phyloP scores from a whole-genome alignment of 2,329 filamentous ascomycete genomes.

The Colletotrichum australisinense region DNA sequence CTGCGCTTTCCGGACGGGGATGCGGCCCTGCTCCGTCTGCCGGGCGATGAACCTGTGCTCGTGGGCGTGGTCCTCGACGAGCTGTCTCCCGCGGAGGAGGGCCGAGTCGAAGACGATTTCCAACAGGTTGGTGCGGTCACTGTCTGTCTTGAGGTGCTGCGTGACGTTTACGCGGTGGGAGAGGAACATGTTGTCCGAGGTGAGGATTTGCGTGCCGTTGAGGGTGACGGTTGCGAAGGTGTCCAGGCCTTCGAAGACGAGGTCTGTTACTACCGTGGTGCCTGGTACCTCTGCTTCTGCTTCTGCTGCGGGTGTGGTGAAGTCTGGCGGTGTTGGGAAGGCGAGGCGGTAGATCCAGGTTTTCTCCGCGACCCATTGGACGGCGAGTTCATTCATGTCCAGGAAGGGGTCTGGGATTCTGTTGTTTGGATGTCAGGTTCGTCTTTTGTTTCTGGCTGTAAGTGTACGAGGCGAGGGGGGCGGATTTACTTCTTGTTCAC shows the following conservation, averaged over 20 bases:
- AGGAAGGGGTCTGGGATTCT: constrained; percentile 68
- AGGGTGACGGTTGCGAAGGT: constrained; percentile 70
- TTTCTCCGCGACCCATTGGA: constrained; percentile 72
- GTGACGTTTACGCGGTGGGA: constrained; percentile 66
- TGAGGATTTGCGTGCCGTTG: constrained; percentile 63
- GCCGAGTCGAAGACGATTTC: constrained; percentile 70
- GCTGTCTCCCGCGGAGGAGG: constrained; percentile 60
- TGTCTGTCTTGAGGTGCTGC: constrained; percentile 47
- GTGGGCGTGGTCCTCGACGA: constrained; percentile 62
- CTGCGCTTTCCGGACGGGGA: constrained; percentile 68
- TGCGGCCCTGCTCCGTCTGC: constrained; percentile 54
- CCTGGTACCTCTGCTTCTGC: too few species aligned
- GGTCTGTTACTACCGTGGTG: constrained; percentile 45
- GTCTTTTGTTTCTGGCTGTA: background rate
- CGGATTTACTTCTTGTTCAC: constrained; percentile 46
- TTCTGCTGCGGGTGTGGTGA: background rate
- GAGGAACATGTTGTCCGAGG: constrained; percentile 74
- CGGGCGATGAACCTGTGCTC: constrained; percentile 66
- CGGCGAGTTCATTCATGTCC: constrained; percentile 69
- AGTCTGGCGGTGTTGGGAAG: constrained; percentile 42
- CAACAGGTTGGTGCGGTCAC: constrained; percentile 54
- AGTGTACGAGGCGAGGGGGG: background rate
- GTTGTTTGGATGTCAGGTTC: background rate
- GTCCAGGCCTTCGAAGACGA: constrained; percentile 73
- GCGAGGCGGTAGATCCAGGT: constrained; percentile 67